Base-by-base conservation (phyloP, 768 basidiomycete species). In the Crepidotus variabilis region DNA sequence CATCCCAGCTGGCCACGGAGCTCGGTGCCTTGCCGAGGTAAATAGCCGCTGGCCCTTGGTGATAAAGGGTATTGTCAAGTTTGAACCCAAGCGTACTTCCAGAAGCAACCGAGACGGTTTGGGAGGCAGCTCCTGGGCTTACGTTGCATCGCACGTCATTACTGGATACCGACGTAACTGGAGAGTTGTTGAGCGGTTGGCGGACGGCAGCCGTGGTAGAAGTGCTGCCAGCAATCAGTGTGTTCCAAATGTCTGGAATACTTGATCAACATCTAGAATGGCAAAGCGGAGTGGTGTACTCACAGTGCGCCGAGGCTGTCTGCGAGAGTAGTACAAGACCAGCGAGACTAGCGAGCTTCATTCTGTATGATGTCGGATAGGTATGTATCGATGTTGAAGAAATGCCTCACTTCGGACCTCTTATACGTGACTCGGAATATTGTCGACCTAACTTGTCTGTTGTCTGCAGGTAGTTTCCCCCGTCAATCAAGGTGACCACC, bases 21-120 rank as follows among this genome's bases (percentile, higher is more conserved):
- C 65, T 57, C 0, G 80, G 78, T 7, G 78, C 80, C 61, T 75
- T 73, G 21, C 80, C 80, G 54, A 83, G 71, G 59, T 77, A 78
- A 56, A 78, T 75, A 9, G 77, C 76, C 49, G 75, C 75, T 2
- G 77, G 76, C 6, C 77, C 77, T 22, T 62, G 66, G 57, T 78
- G 77, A 64, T 76, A 78, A 16, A 78, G n/a, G 1, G 72, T 73
- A 53, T 70, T 68, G 63, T 74, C 74, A 13, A 75, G 63, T 33
- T 65, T 66, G 67, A 78, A 78, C 20, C 75, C 73, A 35, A 78
- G 64, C 13, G 70, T 67, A 56, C 67, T 69, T 23, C 77, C 76
- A 2, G 77, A 68, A 18, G 72, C 58, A 35, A 78, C 76, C 20
- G 58, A 58, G 23, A 76, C 71, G 8, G 74, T 76, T 48, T 70